Base-by-base conservation (phyloP, 306 rosid genomes). In the Boehmeria nivea region DNA sequence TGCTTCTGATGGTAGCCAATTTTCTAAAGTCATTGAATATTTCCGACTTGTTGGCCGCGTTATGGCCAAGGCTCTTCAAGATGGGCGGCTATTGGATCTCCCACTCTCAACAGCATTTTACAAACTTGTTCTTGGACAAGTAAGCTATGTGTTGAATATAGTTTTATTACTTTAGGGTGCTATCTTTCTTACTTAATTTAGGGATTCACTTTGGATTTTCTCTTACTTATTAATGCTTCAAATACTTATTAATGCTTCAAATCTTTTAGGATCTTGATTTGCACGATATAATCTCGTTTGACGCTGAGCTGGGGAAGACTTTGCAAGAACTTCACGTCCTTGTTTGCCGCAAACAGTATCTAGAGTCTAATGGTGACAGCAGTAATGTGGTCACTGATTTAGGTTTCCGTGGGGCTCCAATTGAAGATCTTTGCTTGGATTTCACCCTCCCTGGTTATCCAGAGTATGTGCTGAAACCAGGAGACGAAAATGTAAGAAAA, bases 61-160 rank as follows among this genome's bases (percentile, higher is more conserved):
- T 45, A 77, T 81, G 76, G 99, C 96, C 42, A 93, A 93, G 76
- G 99, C 96, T 65, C 95, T 93, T 59, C 99, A 93, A 74, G 99
- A 93, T 81, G 99, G 99, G 46, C 83, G 99, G 50, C 75, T 93
- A 8, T 66, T 93, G 79, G 99, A 93, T 76, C 72, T 93, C 57
- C 96, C 96, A 4, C 79, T 93, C 20, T 93, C 99, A 7, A 69
- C 82, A 24, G 84, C 99, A 44, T 87, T 93, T 73, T 88, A 79
- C 73, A 93, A 87, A 76, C 81, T 93, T 50, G 79, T 93, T 63
- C 94, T 87, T 45, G 90, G 95, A 66, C 96, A 83, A 71, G 99
- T 93, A 77, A 81, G 94, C 39, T 60, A 40, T 42, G n/a, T n/a
- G n/a, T n/a, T n/a, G n/a, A 23, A 19, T 51, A 21, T 48, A 17